Conservation (phyloP, 371 early-diverging fungal species). For the Mortierella sp. region DNA sequence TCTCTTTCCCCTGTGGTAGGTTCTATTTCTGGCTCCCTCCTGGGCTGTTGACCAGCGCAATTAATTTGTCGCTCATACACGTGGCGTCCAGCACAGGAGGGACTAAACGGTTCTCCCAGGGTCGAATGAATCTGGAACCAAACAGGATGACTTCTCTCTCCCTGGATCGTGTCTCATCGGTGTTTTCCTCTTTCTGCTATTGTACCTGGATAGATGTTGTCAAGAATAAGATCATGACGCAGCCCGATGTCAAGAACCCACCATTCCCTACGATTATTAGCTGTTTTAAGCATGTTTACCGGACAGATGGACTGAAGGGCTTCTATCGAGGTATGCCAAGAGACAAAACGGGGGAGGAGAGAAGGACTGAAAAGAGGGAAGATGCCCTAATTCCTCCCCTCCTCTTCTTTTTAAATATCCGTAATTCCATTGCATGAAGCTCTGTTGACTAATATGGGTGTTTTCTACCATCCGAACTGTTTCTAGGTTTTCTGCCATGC, state of each 20-base stretch:
- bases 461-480: too few species aligned
- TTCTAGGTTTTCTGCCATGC: conserved; percentile 86
- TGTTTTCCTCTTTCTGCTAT: background rate
- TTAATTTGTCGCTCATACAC: too few species aligned
- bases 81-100: background rate
- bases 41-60: too few species aligned
- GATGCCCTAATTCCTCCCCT: too few species aligned
- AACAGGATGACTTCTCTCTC: conserved; percentile 8
- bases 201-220: conserved; percentile 72
- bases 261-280: conserved; percentile 68
- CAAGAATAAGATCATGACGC: conserved; percentile 94
- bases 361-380: too few species aligned
- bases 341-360: too few species aligned
- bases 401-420: too few species aligned
- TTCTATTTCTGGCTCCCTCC: conserved; percentile 1
- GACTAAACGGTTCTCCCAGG: background rate
- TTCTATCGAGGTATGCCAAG: conserved; percentile 42
- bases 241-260: conserved; percentile 76
- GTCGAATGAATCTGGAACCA: background rate
- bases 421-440: too few species aligned
- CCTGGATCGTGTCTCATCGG: background rate
- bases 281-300: conserved; percentile 64
- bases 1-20: conserved; percentile 85
- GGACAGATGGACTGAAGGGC: conserved; percentile 54
- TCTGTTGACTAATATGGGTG: too few species aligned